Percentiles rank a stretch among this genome's conserved stretches.
Evolutionary conservation across 768 basidiomycete genomes (phyloP).

Genomic region (Hygrocybe coccinea): DNA sequence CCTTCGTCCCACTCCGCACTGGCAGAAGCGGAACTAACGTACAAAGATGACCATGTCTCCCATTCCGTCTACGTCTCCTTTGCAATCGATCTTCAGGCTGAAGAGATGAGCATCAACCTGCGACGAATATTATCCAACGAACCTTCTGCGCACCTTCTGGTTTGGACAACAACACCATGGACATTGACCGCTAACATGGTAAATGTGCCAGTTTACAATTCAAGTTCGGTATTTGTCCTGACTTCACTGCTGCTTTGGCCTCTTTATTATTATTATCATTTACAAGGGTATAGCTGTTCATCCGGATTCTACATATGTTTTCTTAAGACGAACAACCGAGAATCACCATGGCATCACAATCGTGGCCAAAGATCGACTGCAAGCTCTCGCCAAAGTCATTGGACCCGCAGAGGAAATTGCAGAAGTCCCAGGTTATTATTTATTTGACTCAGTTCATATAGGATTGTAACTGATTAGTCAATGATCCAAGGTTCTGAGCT

Average conservation of each 20-base stretch:
- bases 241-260: slow-evolving; percentile 1
- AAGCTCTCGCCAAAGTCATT: slow-evolving; percentile 34
- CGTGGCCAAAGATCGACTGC: slow-evolving; percentile 49
- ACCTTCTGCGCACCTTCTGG: slow-evolving; percentile 51
- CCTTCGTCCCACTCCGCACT: slow-evolving; percentile 91
- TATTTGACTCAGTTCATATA: background rate
- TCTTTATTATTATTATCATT: background rate
- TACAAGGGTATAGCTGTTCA: slow-evolving; percentile 84
- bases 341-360: slow-evolving; percentile 32
- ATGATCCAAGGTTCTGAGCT: slow-evolving; percentile 44
- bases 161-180: slow-evolving; percentile 99
- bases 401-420: slow-evolving; percentile 35
- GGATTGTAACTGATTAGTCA: slow-evolving; percentile 12
- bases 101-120: slow-evolving; percentile 21
- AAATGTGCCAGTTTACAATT: slow-evolving; percentile 15
- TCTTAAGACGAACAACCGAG: slow-evolving; percentile 32
- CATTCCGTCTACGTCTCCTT: slow-evolving; percentile 85
- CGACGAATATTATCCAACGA: slow-evolving; percentile 29
- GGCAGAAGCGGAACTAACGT: slow-evolving; percentile 90
- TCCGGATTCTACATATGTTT: slow-evolving; percentile 60
- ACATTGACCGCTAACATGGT: slow-evolving; percentile 95
- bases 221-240: too few species aligned
- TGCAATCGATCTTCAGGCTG: slow-evolving; percentile 41
- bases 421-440: slow-evolving; percentile 31
- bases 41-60: slow-evolving; percentile 84